Evolutionary conservation across 208 protist genomes (phyloP).

Genomic region (Porcisia deanei): DNA sequence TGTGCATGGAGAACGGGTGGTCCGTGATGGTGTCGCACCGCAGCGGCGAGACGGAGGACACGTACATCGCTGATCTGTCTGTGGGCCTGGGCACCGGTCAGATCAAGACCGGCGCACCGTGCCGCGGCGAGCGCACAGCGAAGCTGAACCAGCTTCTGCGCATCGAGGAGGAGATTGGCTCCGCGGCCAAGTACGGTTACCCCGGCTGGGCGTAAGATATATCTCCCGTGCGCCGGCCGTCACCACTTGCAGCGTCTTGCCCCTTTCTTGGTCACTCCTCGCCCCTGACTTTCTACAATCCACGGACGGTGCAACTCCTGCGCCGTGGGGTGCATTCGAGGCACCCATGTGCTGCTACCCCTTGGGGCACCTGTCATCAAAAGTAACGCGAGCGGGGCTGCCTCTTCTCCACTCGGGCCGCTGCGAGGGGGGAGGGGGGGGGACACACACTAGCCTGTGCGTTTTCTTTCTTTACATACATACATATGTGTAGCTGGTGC

Average conservation of each 20-base stretch:
- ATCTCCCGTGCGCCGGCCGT: background rate
- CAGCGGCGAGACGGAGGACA: conserved; percentile 98
- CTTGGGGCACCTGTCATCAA: background rate
- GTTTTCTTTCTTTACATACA: too few species aligned
- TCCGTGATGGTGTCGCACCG: conserved; percentile 95
- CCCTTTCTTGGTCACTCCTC: background rate
- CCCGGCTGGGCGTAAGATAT: conserved; percentile 59
- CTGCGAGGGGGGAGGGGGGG: too few species aligned
- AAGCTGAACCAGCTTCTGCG: conserved; percentile 99
- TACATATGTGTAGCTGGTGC: too few species aligned
- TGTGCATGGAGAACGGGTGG: conserved; percentile 84
- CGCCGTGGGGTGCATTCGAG: background rate
- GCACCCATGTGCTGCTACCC: background rate
- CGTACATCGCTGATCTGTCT: conserved; percentile 98
- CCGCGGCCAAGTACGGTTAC: conserved; percentile 72
- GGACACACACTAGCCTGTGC: too few species aligned
- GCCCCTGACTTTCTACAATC: background rate
- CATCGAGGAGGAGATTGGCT: conserved; percentile 97
- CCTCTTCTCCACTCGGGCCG: background rate
- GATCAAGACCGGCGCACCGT: conserved; percentile 99
- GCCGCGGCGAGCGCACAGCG: conserved; percentile 96
- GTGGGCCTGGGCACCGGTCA: conserved; percentile 96
- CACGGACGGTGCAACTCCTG: background rate
- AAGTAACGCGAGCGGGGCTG: background rate
- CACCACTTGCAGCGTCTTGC: background rate